Base-by-base conservation (phyloP, 75 land plant genomes). In the Gnetum montanum region DNA sequence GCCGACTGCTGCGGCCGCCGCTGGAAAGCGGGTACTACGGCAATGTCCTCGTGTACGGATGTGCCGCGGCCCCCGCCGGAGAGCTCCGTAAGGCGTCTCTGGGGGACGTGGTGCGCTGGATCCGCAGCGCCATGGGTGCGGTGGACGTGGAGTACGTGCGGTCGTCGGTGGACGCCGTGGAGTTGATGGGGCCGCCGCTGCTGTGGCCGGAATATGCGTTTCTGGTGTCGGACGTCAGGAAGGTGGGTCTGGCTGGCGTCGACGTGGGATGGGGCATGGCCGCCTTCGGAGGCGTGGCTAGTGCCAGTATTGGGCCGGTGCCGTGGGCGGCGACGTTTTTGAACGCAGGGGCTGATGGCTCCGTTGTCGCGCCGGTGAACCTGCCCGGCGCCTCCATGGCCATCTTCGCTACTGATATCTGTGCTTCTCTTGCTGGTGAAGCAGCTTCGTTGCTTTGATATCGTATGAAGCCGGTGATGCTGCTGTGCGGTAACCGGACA, bases 91-190 rank as follows among this genome's bases (percentile, higher is more conserved):
- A 53, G 26, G 66, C 57, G 27, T 84, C 90, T 3, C 69, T 88
- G 4, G 68, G 82, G 0, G 60, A 23, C 49, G 60, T 82, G 0
- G 86, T 80, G 46, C 68, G 64, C 35, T 66, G 78, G 25, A 80
- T 94, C 16, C 79, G 76, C 29, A 60, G 75, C 44, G 95, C 98
- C 7, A 80, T 88, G 12, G 58, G 46, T 8, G 63, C 73, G 74
- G 70, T 85, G 1, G 72, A 69, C 3, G 86, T 82, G 34, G 51
- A 62, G 11, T 94, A 82, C 68, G 74, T 94, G 76, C 67, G 90
- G 28, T 88, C 95, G 0, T 82, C 86, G 11, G 73, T 94, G 3
- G 98, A 94, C 56, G 82, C 82, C 58, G 96, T 86, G 50, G 59
- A 31, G 7, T 86, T 85, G 7, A 46, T 90, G 15, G 60, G 62